Base-by-base conservation (phyloP, 345 rosid genomes). In the Lenwebbia sp. region DNA sequence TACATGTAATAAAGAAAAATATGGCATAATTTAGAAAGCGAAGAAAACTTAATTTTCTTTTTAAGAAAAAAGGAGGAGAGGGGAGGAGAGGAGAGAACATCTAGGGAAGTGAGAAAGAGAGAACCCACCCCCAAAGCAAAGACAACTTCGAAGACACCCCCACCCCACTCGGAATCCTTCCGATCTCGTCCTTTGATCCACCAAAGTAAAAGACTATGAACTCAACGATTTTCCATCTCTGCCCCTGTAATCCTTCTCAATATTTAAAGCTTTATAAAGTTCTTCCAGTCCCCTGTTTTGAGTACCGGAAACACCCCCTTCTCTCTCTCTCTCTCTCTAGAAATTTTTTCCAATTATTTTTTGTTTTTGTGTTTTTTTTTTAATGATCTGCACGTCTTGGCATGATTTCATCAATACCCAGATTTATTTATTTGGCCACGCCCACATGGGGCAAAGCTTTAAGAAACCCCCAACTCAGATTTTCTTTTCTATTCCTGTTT, bases 31-130 rank as follows among this genome's bases (percentile, higher is more conserved):
- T 41, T 70, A 70, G 81, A 22, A 70, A 21, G 47, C 3, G 4
- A 9, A 19, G 9, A 70, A 37, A 4, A 19, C 2, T 37, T 21
- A 5, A 1, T 37, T 37, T 70, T 19, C 14, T 21, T 70, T 10
- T 19, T 9, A 37, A 0, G 26, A 3, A 50, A 41, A 23, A 40
- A 84, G 17, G 51, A 81, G 60, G 47, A 87, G 86, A 88, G 75
- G n/a, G 11, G 86, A 86, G 90, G 88, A 90, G 90, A 93, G 90
- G 87, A 88, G 86, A 75, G 94, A 94, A 94, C 94, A 91, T 94
- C 91, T 92, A 88, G 94, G 95, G 94, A 92, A 92, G 92, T 87
- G 94, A 88, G 94, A 93, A 93, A 93, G 94, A 92, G 94, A 78
- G 89, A 85, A 75, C 23, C 75, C 50, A 49, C 50, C 83, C 89